Percentiles rank a stretch among this genome's conserved stretches.
phyloP scores from a whole-genome alignment of 2,329 filamentous ascomycete genomes.

The Diaporthe ilicicola region DNA sequence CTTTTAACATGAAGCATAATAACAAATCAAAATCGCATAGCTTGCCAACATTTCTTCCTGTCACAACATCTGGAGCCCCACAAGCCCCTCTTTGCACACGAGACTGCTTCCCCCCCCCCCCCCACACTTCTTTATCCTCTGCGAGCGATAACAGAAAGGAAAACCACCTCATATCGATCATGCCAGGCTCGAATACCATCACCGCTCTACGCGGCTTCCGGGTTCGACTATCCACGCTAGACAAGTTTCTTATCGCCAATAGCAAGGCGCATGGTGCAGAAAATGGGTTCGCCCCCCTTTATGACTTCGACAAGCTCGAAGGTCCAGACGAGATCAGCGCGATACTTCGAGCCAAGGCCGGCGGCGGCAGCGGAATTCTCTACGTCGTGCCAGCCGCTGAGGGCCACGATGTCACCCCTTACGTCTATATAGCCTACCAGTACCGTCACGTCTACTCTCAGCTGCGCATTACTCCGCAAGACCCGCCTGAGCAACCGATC shows the following conservation, averaged over 20 bases:
- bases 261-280: not conserved
- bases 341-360: not conserved
- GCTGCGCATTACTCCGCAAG: not conserved
- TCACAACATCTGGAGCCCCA: not conserved
- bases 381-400: conserved; percentile 6
- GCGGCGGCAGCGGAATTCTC: not conserved
- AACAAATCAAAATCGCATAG: not conserved
- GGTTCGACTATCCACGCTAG: not conserved
- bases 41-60: not conserved
- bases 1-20: no score
- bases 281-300: not conserved
- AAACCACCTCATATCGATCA: not conserved
- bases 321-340: not conserved
- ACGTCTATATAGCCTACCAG: conserved; percentile 3
- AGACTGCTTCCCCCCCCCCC: not conserved
- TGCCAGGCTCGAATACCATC: not conserved
- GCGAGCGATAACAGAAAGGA: not conserved
- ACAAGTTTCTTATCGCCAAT: not conserved
- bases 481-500: not conserved
- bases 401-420: not conserved
- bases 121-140: not conserved
- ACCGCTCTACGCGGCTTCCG: not conserved
- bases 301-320: not conserved
- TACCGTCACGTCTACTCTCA: not conserved
- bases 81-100: no score